A percentile compares a stretch with the other conserved stretches of the same genome.
Conservation (phyloP, 106 monocot genomes). For the Alisma plantagoaquatica region DNA sequence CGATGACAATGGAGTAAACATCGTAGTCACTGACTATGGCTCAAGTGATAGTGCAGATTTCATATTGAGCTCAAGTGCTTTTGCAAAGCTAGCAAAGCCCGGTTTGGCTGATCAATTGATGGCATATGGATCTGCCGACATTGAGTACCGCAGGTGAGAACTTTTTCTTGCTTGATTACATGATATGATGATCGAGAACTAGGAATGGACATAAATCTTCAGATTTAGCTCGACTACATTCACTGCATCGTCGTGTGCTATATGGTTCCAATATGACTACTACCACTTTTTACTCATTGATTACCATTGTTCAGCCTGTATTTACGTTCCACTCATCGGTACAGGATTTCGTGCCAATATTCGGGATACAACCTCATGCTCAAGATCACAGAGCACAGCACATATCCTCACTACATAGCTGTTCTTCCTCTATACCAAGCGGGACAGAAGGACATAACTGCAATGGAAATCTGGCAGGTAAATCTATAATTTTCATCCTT, state of each 20-base stretch:
- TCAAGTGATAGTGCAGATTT: slow-evolving; percentile 16
- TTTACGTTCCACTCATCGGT: background rate
- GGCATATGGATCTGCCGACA: slow-evolving; percentile 15
- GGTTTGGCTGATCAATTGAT: slow-evolving; percentile 12
- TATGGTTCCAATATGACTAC: background rate
- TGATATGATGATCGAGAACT: background rate
- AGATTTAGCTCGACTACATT: background rate
- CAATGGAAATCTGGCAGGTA: slow-evolving; percentile 13
- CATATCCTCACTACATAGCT: slow-evolving; percentile 22
- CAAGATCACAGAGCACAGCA: slow-evolving; percentile 23
- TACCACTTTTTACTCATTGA: background rate
- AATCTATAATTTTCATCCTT: too few relatives aligned
- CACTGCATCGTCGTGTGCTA: background rate
- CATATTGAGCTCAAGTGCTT: slow-evolving; percentile 22
- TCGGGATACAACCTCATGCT: slow-evolving; percentile 26
- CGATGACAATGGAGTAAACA: slow-evolving; percentile 8
- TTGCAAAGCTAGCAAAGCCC: slow-evolving; percentile 14
- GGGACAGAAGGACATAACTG: slow-evolving; percentile 20
- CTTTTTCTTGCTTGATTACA: background rate
- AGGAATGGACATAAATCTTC: background rate
- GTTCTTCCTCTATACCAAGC: slow-evolving; percentile 21
- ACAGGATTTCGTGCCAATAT: slow-evolving; percentile 29
- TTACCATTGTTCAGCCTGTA: background rate
- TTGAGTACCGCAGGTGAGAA: slow-evolving; percentile 24
- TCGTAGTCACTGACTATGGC: slow-evolving; percentile 29